Base-by-base conservation (phyloP, 2,329 filamentous ascomycete genomes). In the Calonectria ilicicola region DNA sequence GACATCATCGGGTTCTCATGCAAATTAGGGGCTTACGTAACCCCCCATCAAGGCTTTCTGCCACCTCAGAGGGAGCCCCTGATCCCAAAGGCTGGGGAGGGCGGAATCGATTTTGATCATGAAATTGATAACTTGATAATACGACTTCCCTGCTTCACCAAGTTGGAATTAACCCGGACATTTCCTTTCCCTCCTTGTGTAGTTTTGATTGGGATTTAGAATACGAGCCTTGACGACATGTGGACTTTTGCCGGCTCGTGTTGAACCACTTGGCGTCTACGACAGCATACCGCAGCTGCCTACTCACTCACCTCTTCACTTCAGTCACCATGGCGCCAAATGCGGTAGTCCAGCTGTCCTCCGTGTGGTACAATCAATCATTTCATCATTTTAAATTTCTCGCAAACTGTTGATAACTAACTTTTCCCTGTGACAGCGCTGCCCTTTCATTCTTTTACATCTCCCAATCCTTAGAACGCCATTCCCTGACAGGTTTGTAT, bases 371-470 rank as follows among this genome's bases (percentile, higher is more conserved):
- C 8, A 26, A 19, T 12, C 65, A 32, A 17, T 19, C 40, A 17
- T 51, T 29, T 44, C 35, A 38, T 23, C 9, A 2, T 27, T 19
- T 8, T 32, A 3, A 23, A 44, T 23, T 44, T 29, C 21, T 40
- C 12, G 40, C 10, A 49, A 27, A 21, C 12, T 29, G 7, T 17
- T 21, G 15, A 62, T 38, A 5, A 4, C 46, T 65, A 66, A 51
- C 70, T 62, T 62, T 40, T 62, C 27, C 66, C 32, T 3, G 9
- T 32, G 42, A 53, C 19, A 90, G 88, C 77, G 85, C 86, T 72
- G 77, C 87, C 17, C 77, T 83, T 56, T 89, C 87, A 3, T 88
- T 89, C 78, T 77, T 86, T 51, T 89, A 87, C 82, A 82, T 89
- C 17, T 85, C 84, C 3, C 82, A 84, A 72, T 86, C 84, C 8